Evolutionary conservation across 495 filamentous ascomycete species (phyloP).

Genomic region (Chlorociboria aeruginascens): DNA sequence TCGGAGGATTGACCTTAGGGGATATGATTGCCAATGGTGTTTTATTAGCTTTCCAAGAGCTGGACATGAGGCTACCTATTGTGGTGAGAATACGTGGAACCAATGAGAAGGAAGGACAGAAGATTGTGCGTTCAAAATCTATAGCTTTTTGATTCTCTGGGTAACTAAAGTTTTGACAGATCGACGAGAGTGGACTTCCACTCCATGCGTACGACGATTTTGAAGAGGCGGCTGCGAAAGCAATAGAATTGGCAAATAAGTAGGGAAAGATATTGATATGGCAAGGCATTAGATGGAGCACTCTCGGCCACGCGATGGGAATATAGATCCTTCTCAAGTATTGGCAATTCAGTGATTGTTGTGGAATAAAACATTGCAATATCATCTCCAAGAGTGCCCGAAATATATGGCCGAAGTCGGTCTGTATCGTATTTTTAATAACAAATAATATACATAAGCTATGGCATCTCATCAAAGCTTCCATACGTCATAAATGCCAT

Average conservation of each 20-base stretch:
- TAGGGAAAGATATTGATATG: background rate
- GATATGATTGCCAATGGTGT: conserved; percentile 87
- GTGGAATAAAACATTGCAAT: too few species aligned
- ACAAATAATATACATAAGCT: too few species aligned
- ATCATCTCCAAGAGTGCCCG: too few species aligned
- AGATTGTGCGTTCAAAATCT: conserved; percentile 39
- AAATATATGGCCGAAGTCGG: too few species aligned
- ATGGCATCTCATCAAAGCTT: too few species aligned
- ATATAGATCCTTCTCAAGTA: too few species aligned
- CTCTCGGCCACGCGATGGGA: too few species aligned
- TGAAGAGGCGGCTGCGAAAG: conserved; percentile 65
- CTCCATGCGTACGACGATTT: conserved; percentile 74
- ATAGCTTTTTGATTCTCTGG: background rate
- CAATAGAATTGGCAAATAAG: conserved; percentile 48
- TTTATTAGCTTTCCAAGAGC: conserved; percentile 61
- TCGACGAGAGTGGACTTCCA: conserved; percentile 59
- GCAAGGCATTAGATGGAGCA: background rate
- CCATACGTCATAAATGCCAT: too few species aligned
- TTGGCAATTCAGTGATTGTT: too few species aligned
- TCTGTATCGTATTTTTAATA: too few species aligned
- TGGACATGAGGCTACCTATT: conserved; percentile 59
- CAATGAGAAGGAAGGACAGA: conserved; percentile 65
- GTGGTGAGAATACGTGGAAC: conserved; percentile 78
- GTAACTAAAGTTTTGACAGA: conserved; percentile 26
- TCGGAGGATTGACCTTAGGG: conserved; percentile 70